These are phyloP conservation scores for Anisogramma anomala DNA, from an alignment of 2,329 filamentous ascomycete species.

Conservation along the genomic window DNA sequence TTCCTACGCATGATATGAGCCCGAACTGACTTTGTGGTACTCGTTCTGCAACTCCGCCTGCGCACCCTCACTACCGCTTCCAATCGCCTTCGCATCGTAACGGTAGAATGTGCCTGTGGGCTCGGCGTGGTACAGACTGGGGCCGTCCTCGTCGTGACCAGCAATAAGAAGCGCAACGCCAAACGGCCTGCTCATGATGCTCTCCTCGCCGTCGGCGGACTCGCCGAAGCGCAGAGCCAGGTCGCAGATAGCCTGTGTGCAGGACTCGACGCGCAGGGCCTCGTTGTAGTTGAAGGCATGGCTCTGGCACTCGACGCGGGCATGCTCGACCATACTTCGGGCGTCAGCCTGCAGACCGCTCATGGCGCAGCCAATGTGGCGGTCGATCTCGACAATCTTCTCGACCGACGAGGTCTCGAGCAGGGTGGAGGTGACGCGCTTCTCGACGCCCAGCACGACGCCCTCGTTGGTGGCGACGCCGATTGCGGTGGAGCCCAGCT, in stretches of 20 bases:
- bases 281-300: constrained; percentile 98
- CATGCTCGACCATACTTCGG: constrained; percentile 95
- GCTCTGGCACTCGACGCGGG: constrained; percentile 92
- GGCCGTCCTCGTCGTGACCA: constrained; percentile 93
- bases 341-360: constrained; percentile 94
- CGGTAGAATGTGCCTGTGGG: constrained; percentile 97
- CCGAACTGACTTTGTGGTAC: constrained; percentile 66
- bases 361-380: constrained; percentile 98
- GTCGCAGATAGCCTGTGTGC: constrained; percentile 97
- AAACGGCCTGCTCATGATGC: constrained; percentile 95
- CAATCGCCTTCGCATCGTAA: constrained; percentile 98
- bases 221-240: constrained; percentile 92
- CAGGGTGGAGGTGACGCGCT: constrained; percentile 94
- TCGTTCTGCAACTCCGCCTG: constrained; percentile 98
- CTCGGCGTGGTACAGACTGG: constrained; percentile 94
- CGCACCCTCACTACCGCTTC: constrained; percentile 90
- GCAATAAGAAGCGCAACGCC: constrained; percentile 94
- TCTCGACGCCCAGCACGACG: constrained; percentile 94
- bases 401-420: constrained; percentile 97
- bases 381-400: constrained; percentile 99
- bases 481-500: constrained; percentile 96
- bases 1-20: neutral
- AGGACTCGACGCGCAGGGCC: constrained; percentile 87
- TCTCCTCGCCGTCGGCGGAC: constrained; percentile 94
- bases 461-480: constrained; percentile 92